Conservation (phyloP, 352 stramenopile species). For the Discostella stelligera region DNA sequence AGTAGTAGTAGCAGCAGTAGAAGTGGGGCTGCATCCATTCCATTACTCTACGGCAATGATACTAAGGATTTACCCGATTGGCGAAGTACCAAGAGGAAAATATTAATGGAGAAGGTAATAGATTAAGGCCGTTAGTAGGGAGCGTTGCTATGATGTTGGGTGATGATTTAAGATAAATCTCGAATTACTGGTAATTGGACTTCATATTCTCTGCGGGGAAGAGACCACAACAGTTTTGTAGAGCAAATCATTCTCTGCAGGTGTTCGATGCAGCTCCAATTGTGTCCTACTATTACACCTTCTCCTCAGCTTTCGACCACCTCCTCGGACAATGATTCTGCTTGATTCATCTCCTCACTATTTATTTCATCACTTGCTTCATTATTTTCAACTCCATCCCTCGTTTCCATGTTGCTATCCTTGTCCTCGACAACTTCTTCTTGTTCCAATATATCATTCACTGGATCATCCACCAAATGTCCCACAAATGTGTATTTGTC, state of each 20-base stretch:
- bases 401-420: background rate
- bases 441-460: constrained; percentile 59
- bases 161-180: background rate
- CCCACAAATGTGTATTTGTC: constrained; percentile 77
- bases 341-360: constrained; percentile 6
- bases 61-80: constrained; percentile 45
- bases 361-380: background rate
- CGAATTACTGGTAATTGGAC: background rate
- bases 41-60: constrained; percentile 24
- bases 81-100: constrained; percentile 51
- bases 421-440: constrained; percentile 32
- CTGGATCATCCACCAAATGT: constrained; percentile 61
- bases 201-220: background rate
- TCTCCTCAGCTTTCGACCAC: constrained; percentile 4
- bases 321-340: background rate
- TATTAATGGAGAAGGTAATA: constrained; percentile 40
- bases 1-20: constrained; percentile 8
- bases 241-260: too few relatives aligned
- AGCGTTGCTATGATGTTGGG: background rate
- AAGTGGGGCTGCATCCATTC: constrained; percentile 1
- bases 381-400: background rate
- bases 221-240: too few relatives aligned
- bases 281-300: too few relatives aligned
- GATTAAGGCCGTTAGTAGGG: background rate
- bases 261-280: too few relatives aligned